Conservation (phyloP, 2,329 filamentous ascomycete species). For the Apiospora arundinis region DNA sequence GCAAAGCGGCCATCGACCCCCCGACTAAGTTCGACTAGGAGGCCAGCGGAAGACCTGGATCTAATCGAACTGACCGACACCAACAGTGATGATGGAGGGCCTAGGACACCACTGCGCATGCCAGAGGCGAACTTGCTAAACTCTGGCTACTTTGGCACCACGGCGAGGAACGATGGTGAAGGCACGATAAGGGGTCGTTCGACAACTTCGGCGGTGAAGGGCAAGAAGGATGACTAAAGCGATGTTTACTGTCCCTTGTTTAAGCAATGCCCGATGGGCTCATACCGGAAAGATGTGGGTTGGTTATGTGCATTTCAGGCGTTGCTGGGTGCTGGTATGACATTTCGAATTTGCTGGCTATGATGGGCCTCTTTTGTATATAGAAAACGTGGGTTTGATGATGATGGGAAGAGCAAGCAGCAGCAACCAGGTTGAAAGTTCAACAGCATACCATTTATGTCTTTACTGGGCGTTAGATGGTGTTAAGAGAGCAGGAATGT, state of each 20-base stretch:
- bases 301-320: slow-evolving; percentile 18
- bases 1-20: slow-evolving; percentile 64
- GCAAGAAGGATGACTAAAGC: slow-evolving; percentile 53
- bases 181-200: slow-evolving; percentile 46
- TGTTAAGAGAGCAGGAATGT: background rate
- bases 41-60: slow-evolving; percentile 59
- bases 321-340: slow-evolving; percentile 11
- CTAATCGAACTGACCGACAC: slow-evolving; percentile 75
- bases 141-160: slow-evolving; percentile 42
- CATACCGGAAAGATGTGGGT: background rate
- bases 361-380: background rate
- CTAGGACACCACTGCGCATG: slow-evolving; percentile 28
- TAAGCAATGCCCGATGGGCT: background rate
- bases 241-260: background rate
- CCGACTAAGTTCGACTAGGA: slow-evolving; percentile 47
- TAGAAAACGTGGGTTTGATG: slow-evolving; percentile 8
- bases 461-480: slow-evolving; percentile 5
- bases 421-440: background rate
- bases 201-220: slow-evolving; percentile 43
- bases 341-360: background rate
- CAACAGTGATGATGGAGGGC: slow-evolving; percentile 59
- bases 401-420: slow-evolving; percentile 11
- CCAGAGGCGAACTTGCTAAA: slow-evolving; percentile 40
- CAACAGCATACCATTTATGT: slow-evolving; percentile 3
- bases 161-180: slow-evolving; percentile 47